Base-by-base conservation (phyloP, 352 stramenopile genomes). In the Globisporangium ultimum region DNA sequence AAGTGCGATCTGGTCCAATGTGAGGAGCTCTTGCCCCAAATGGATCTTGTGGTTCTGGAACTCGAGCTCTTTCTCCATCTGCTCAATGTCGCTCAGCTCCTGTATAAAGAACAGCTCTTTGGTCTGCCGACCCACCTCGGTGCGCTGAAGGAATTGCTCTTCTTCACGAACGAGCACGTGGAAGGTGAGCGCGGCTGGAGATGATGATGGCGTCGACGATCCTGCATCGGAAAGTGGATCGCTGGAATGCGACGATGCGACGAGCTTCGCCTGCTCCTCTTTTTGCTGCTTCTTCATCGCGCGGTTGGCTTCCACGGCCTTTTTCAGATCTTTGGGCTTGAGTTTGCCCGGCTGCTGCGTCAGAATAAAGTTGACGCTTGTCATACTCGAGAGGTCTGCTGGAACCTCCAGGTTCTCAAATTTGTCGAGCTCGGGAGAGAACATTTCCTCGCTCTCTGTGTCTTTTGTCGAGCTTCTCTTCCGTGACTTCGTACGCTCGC, bases 241-340 rank as follows among this genome's bases (percentile, higher is more conserved):
- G 28, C 53, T 63, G 40, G 12, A 8, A 45, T 18, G 12, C 8
- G 50, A 21, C 13, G 56, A 18, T 11, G 56, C 58, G 15, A 46
- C 70, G 24, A 78, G 63, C 61, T 80, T 85, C 28, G 53, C 70
- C 47, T 92, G 79, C 28, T 91, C 78, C 14, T 88, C 66, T 48
- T 84, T 76, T 56, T 95, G 84, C 21, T 76, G 70, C 48, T 80
- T 74, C 1, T 72, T 74, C 21, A 95, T 69, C 21, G 71, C 66
- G 21, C 86, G 83, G 41, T 91, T 92, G 21, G 80, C 72, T 24
- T 89, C 76, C 50, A 97, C 96, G 11, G 87, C 85, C 42, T 84
- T 82, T 67, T 96, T 96, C 11, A 97, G 72, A 49, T 97, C 87
- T 61, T 96, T 96, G 9, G 85, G 88, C 36, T 93, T 93, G 32